Evolutionary conservation across 1,284 basidiomycete genomes (phyloP), one percentile per base, ranked within the genome.

Genomic region (Puccinia hordei): DNA sequence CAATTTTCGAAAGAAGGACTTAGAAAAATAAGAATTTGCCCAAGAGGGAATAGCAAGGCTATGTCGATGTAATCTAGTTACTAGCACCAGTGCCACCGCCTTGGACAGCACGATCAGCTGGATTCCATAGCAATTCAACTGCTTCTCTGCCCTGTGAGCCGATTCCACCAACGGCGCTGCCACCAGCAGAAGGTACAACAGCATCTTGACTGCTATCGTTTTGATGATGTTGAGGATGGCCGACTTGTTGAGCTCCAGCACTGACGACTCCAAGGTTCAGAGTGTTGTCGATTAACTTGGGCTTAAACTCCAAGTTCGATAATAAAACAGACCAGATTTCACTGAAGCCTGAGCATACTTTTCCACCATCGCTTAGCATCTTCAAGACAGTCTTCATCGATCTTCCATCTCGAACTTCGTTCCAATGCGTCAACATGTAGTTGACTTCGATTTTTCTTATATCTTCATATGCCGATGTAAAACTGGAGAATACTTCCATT

Each of bases 401-500:
- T 30, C 61, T 46, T n/a, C 57, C 38, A 35, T 76, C 74, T 51
- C 74, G 57, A 10, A 76, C 46, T 76, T 76, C 74, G 27, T 81
- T 68, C 83, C 83, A 83, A 51, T 82, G 72, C 22, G 82, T 81
- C 38, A 83, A 78, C 24, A 83, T 73, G 53, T 82, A 83, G 3
- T 76, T 81, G 12, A 83, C 79, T 63, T 83, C 82, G 51, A 83
- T 82, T 30, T 79, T 81, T 57, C 81, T 81, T 55, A 83, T 72
- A 61, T 83, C 83, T 69, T 83, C 83, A 79, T 82, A 83, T 1
- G 81, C 76, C 38, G 69, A 75, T 44, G 82, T 77, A 71, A 83
- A 83, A 3, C 82, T 82, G 3, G 82, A 82, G 33, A 83, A 83
- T 0, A 83, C 83, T 65, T 83, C 83, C 81, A 83, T 83, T 17